Evolutionary conservation across 495 filamentous ascomycete genomes (phyloP).

Genomic region (Penicillium arizonense): DNA sequence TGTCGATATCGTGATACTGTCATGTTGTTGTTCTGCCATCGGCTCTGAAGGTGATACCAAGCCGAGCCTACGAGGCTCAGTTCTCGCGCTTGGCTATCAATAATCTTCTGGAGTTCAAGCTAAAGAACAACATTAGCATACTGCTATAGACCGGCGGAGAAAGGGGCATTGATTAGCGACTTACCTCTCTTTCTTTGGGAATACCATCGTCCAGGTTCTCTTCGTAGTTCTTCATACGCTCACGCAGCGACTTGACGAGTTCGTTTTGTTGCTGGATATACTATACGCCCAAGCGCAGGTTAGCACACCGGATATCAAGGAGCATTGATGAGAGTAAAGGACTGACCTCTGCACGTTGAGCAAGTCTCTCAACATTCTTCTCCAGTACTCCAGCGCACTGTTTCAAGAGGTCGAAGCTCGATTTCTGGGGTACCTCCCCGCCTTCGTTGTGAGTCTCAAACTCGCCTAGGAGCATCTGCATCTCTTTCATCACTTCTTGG

Average conservation of each 20-base stretch:
- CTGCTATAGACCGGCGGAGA: background rate
- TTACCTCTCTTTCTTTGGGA: conserved; percentile 49
- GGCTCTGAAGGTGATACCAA: conserved; percentile 85
- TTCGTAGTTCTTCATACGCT: conserved; percentile 52
- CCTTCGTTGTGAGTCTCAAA: conserved; percentile 36
- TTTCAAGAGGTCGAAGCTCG: conserved; percentile 40
- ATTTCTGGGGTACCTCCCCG: conserved; percentile 33
- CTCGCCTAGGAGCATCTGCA: conserved; percentile 43
- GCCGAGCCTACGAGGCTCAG: conserved; percentile 82
- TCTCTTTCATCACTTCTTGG: conserved; percentile 42
- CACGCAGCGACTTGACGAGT: conserved; percentile 57
- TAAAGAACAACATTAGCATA: conserved; percentile 25
- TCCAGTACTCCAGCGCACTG: conserved; percentile 45
- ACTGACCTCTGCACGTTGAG: conserved; percentile 49
- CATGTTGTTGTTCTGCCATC: conserved; percentile 87
- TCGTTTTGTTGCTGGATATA: conserved; percentile 61
- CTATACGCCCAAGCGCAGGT: conserved; percentile 27
- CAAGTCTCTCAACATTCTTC: conserved; percentile 45
- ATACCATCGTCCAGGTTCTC: conserved; percentile 43
- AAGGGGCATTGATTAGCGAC: conserved; percentile 8
- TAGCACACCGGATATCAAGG: conserved; percentile 7
- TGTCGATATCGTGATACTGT: conserved; percentile 50
- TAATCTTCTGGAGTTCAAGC: conserved; percentile 59
- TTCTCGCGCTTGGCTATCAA: conserved; percentile 72
- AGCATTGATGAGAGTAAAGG: background rate